Conservation (phyloP, 164 flowering plant species). For the Pachysandra terminalis region DNA sequence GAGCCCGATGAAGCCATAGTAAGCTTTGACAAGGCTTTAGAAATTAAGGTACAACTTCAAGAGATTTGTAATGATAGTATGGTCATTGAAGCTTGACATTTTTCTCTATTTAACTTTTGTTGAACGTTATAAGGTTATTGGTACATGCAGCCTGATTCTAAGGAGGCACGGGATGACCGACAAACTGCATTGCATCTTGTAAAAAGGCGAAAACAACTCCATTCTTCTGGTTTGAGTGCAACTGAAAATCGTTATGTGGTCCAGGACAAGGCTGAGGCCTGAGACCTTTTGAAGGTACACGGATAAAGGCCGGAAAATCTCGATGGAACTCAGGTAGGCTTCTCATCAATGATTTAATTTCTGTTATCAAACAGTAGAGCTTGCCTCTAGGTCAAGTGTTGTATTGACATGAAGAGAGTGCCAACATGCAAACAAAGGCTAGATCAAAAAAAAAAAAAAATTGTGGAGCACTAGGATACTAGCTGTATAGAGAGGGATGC, state of each 20-base stretch:
- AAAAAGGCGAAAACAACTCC: slow-evolving; percentile 70
- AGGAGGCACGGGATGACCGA: slow-evolving; percentile 59
- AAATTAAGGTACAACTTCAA: slow-evolving; percentile 48
- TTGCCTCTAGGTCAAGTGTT: background rate
- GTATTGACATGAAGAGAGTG: background rate
- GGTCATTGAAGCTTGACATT: background rate
- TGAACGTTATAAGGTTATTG: slow-evolving; percentile 6
- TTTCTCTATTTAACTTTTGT: slow-evolving; percentile 1
- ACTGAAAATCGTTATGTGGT: slow-evolving; percentile 47
- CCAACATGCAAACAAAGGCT: too few relatives aligned
- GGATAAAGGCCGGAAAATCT: background rate
- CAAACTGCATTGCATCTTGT: slow-evolving; percentile 58
- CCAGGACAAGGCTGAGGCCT: slow-evolving; percentile 48
- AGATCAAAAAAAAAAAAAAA: background rate
- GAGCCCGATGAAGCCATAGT: slow-evolving; percentile 81
- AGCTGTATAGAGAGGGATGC: background rate
- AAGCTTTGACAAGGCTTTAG: slow-evolving; percentile 77
- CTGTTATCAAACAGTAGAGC: too few relatives aligned
- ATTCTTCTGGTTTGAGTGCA: slow-evolving; percentile 47
- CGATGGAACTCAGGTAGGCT: background rate
- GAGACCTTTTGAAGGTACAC: slow-evolving; percentile 24
- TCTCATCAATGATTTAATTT: background rate
- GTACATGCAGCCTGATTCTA: slow-evolving; percentile 61
- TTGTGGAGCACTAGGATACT: background rate
- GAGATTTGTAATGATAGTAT: background rate